Percentiles rank a stretch among this genome's conserved stretches.
These are phyloP conservation scores for Pholiota conissans DNA, from an alignment of 768 basidiomycete species.

Conservation along the genomic window DNA sequence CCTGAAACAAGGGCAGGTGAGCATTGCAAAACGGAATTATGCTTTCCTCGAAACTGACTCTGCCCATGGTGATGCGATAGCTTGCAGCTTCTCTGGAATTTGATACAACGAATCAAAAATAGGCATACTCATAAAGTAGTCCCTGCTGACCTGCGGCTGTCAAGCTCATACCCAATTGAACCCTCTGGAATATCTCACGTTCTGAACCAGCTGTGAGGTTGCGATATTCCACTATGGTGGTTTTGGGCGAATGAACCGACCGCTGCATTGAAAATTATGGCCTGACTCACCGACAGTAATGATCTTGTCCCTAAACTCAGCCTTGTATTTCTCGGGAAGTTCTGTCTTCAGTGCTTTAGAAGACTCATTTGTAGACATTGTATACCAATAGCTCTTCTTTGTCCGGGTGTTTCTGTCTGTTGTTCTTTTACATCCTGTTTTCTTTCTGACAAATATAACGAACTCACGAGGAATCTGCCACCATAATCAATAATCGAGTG, in stretches of 20 bases:
- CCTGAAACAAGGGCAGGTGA: constrained; percentile 21
- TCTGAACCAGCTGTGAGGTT: constrained; percentile 55
- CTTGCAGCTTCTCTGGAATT: constrained; percentile 71
- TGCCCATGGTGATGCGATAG: constrained; percentile 70
- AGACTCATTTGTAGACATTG: constrained; percentile 40
- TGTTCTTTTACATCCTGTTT: background rate
- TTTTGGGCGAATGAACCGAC: background rate
- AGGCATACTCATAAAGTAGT: background rate
- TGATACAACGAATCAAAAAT: background rate
- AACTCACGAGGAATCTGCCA: constrained; percentile 54
- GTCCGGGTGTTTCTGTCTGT: constrained; percentile 57
- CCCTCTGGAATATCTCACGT: constrained; percentile 81
- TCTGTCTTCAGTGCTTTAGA: constrained; percentile 42
- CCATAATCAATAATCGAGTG: constrained; percentile 8
- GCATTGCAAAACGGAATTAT: background rate
- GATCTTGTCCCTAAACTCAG: constrained; percentile 50
- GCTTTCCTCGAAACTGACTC: constrained; percentile 29
- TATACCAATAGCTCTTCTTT: constrained; percentile 67
- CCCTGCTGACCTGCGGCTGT: constrained; percentile 61
- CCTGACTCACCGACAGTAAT: constrained; percentile 67
- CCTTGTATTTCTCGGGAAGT: constrained; percentile 53
- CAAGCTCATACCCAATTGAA: constrained; percentile 77
- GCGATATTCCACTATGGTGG: constrained; percentile 63
- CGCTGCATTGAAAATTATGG: background rate
- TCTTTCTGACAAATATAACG: background rate